Base-by-base conservation (phyloP, 306 rosid species). In the Mimosa bimucronata region DNA sequence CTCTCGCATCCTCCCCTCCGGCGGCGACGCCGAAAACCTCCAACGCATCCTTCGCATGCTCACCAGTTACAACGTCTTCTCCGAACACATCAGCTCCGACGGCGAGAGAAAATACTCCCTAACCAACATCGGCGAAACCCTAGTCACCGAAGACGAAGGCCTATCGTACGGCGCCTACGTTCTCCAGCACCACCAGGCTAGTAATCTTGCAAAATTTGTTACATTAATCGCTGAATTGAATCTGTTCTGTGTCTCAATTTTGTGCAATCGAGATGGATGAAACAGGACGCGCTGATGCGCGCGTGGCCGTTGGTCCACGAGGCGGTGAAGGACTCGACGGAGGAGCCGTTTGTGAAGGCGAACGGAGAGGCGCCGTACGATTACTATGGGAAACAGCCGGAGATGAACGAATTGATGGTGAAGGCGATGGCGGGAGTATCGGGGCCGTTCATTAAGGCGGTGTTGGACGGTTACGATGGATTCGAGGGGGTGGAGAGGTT, bases 261-360 rank as follows among this genome's bases (percentile, higher is more conserved):
- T 66, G 8, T 3, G 46, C 46, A 66, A n/a, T n/a, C n/a, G 34
- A 34, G 19, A 19, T 37, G 71, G 14, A 37, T n/a, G n/a, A 68
- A 21, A 19, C 50, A 93, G 95, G 98, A 92, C 6, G 98, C 83
- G 45, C 79, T 95, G 66, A 68, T 95, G 90, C 31, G 87, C 67
- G 97, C 98, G 40, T 95, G 98, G 98, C 88, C 97, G 0, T 71
- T 88, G 88, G 91, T 94, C 18, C 94, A 92, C 55, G 98, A 94
- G 87, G 98, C 96, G n/a, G 95, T 93, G 66, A 78, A 84, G 83
- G 98, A 95, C 68, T 86, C 97, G 0, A 77, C 84, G 28, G 81
- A 34, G 80, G 98, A 94, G 84, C 98, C 97, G 19, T 92, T 94
- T 65, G 89, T 80, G 81, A 94, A 80, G 73, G 98, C 88, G 6